Base-by-base conservation (phyloP, 2,329 filamentous ascomycete genomes). In the Metarhizium rileyi region DNA sequence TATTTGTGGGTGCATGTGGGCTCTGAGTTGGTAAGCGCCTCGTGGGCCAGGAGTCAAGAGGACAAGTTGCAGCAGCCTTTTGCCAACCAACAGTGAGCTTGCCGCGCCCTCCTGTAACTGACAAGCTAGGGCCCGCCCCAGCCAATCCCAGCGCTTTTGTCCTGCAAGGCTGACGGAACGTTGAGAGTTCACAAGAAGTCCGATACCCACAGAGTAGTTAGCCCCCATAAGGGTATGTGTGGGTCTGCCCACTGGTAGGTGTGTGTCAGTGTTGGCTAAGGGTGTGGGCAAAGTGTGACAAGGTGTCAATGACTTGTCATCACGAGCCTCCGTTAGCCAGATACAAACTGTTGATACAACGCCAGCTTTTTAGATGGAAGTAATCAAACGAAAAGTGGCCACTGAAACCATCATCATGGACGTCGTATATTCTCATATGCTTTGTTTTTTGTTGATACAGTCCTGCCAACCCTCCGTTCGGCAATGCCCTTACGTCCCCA, bases 11-110 rank as follows among this genome's bases (percentile, higher is more conserved):
- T 45, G 42, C 42, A 50, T 7, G 28, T 12, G 7, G 28, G 28
- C 28, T 30, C 7, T 30, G 7, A 30, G 7, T 30, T 30, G 7
- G 28, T 30, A 12, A 12, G 28, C 12, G 28, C 28, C 18, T 18
- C 7, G 18, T 20, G 49, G 44, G 25, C 20, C 18, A 28, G 44
- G n/a, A 43, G 35, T 49, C 56, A 65, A 67, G 58, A 67, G 65
- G 64, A 67, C 65, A 67, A 64, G 54, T 67, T 64, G 58, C 58
- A 60, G 35, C 38, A 25, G 22, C 41, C 41, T 26, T 43, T 9
- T 7, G 14, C 22, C 40, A 2, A 18, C n/a, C 28, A n/a, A n/a
- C n/a, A n/a, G n/a, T 46, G 28, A 30, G 28, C 28, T 30, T 30
- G 6, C 28, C 28, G 28, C 28, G 28, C 28, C n/a, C 23, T 44